A percentile compares a stretch with the other conserved stretches of the same genome.
Evolutionary conservation across 23 red algal species (phyloP).

Genomic region (Gracilaria vermiculophylla): DNA sequence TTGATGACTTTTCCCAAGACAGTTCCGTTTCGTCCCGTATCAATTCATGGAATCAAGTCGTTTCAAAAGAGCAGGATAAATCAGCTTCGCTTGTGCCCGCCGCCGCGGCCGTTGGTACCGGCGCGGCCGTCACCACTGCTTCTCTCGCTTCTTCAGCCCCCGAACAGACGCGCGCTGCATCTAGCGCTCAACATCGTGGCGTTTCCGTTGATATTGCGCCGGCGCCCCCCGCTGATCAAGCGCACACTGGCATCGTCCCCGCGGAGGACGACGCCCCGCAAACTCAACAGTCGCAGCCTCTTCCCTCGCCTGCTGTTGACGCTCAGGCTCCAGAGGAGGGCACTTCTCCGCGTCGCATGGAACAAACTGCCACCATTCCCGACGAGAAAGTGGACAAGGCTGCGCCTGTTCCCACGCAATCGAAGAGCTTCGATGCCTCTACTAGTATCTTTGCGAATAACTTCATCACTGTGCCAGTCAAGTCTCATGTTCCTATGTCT

Average conservation of each 20-base stretch:
- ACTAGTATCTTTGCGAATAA: conserved; percentile 6
- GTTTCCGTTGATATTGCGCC: not conserved
- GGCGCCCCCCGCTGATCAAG: not conserved
- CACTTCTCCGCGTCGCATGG: not conserved
- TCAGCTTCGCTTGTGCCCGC: not conserved
- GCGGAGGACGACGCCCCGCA: not conserved
- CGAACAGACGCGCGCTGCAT: not conserved
- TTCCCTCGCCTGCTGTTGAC: not conserved
- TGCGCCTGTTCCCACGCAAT: not conserved
- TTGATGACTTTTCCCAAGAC: not conserved
- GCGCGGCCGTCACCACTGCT: not conserved
- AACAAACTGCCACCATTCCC: not conserved
- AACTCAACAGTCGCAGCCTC: not conserved
- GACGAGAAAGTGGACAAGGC: not conserved
- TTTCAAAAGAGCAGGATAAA: not conserved
- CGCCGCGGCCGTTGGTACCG: not conserved
- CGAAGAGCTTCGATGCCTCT: conserved; percentile 23
- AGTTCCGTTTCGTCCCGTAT: not conserved
- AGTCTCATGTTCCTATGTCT: not conserved
- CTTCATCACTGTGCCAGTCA: conserved; percentile 51
- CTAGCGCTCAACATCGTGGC: not conserved
- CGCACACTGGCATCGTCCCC: not conserved
- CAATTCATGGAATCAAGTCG: conserved; percentile 17
- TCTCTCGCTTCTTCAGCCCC: not conserved
- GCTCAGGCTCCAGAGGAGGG: not conserved